phyloP scores from a whole-genome alignment of 352 stramenopile genomes.

The Phytophthora pistaciae region DNA sequence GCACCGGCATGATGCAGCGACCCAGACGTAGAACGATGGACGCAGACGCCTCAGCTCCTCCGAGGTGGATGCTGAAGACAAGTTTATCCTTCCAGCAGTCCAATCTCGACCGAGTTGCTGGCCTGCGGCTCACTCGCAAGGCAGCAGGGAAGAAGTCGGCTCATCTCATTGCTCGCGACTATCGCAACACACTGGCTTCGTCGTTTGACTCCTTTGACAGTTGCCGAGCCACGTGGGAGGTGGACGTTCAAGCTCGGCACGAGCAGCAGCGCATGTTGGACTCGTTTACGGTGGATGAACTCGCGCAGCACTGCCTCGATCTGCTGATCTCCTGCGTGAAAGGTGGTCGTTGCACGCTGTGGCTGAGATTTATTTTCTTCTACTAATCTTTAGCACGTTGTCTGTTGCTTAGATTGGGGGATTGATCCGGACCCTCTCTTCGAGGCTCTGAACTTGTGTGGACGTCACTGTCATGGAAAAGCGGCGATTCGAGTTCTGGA shows the following conservation, averaged over 20 bases:
- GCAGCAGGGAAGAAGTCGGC: conserved; percentile 45
- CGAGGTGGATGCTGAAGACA: conserved; percentile 75
- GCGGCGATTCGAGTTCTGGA: conserved; percentile 49
- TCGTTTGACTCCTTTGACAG: conserved; percentile 55
- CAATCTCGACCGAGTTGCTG: conserved; percentile 60
- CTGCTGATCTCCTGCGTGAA: conserved; percentile 68
- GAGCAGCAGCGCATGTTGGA: conserved; percentile 34
- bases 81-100: conserved; percentile 57
- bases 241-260: conserved; percentile 35
- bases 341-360: conserved; percentile 23
- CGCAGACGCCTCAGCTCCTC: conserved; percentile 33
- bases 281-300: conserved; percentile 45
- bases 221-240: conserved; percentile 62
- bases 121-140: conserved; percentile 47
- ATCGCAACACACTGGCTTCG: conserved; percentile 40
- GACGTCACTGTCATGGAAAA: conserved; percentile 58
- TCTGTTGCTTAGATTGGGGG: conserved; percentile 58
- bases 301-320: conserved; percentile 63
- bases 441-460: conserved; percentile 71
- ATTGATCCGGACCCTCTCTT: conserved; percentile 74
- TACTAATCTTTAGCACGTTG: conserved; percentile 1
- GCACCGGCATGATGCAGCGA: neutral
- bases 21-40: neutral
- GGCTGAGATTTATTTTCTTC: neutral
- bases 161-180: conserved; percentile 61